These are phyloP conservation scores for Hypoxylon subgilvum DNA, from an alignment of 495 filamentous ascomycete species.

Conservation along the genomic window DNA sequence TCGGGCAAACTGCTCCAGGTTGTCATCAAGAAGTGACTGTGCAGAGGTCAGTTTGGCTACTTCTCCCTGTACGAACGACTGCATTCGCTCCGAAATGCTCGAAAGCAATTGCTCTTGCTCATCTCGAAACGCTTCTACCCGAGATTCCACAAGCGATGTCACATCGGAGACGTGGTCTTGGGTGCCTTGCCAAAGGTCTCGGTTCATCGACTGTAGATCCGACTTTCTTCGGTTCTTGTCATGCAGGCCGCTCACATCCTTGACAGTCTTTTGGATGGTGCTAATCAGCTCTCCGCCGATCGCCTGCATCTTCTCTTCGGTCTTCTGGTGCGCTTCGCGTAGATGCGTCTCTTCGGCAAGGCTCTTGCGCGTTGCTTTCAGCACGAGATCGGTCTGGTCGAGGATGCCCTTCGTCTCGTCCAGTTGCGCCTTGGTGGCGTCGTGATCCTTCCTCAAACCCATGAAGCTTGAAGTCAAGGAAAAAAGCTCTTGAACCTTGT, in stretches of 20 bases:
- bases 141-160: constrained; percentile 75
- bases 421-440: constrained; percentile 70
- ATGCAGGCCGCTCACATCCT: constrained; percentile 79
- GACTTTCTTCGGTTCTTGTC: constrained; percentile 83
- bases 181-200: constrained; percentile 78
- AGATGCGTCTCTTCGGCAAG: constrained; percentile 81
- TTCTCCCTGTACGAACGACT: constrained; percentile 73
- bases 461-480: constrained; percentile 83
- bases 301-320: constrained; percentile 73
- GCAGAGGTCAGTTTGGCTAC: constrained; percentile 68
- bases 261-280: constrained; percentile 74
- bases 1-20: constrained; percentile 66
- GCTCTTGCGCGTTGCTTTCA: constrained; percentile 73
- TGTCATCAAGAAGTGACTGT: constrained; percentile 70
- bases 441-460: constrained; percentile 82
- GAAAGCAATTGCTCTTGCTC: constrained; percentile 74
- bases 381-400: constrained; percentile 82
- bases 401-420: constrained; percentile 80
- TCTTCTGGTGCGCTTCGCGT: constrained; percentile 82
- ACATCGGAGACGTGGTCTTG: constrained; percentile 73
- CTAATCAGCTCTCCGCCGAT: constrained; percentile 77
- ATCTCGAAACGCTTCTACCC: constrained; percentile 69
- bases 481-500: constrained; percentile 91
- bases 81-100: constrained; percentile 70
- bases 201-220: constrained; percentile 78